Evolutionary conservation across 371 early-diverging fungal genomes (phyloP).

Genomic region (Dichotomocladium elegans): DNA sequence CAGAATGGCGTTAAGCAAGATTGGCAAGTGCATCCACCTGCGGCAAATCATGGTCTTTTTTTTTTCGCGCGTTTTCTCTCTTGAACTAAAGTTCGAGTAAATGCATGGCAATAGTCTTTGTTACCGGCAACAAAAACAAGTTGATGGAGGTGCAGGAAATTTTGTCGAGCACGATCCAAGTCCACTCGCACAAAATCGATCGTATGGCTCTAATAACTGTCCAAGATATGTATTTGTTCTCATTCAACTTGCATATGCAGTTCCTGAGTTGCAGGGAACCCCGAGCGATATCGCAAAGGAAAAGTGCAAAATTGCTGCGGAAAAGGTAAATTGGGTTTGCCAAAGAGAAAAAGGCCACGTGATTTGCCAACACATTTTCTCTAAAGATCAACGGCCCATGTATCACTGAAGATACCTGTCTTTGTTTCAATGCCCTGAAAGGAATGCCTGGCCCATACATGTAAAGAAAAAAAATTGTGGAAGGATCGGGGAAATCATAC

Average conservation of each 20-base stretch:
- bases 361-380: background rate
- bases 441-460: constrained; percentile 91
- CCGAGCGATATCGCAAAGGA: constrained; percentile 71
- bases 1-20: constrained; percentile 6
- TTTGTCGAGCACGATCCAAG: constrained; percentile 59
- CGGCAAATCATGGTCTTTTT: background rate
- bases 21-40: background rate
- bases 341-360: background rate
- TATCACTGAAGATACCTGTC: constrained; percentile 91
- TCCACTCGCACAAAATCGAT: constrained; percentile 71
- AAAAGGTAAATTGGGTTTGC: constrained; percentile 35
- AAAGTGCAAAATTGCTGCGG: constrained; percentile 78
- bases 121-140: constrained; percentile 91
- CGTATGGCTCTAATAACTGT: constrained; percentile 41
- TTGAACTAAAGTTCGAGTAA: background rate
- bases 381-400: constrained; percentile 74
- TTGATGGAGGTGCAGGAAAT: constrained; percentile 85
- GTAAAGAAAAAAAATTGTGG: constrained; percentile 28
- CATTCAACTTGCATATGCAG: constrained; percentile 23
- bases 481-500: background rate
- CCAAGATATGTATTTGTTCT: background rate
- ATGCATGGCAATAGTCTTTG: constrained; percentile 27
- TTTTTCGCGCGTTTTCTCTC: background rate
- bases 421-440: constrained; percentile 91
- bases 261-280: constrained; percentile 88